These are phyloP conservation scores for Breynia disticha DNA, from an alignment of 441 rosid genomes.

Conservation along the genomic window DNA sequence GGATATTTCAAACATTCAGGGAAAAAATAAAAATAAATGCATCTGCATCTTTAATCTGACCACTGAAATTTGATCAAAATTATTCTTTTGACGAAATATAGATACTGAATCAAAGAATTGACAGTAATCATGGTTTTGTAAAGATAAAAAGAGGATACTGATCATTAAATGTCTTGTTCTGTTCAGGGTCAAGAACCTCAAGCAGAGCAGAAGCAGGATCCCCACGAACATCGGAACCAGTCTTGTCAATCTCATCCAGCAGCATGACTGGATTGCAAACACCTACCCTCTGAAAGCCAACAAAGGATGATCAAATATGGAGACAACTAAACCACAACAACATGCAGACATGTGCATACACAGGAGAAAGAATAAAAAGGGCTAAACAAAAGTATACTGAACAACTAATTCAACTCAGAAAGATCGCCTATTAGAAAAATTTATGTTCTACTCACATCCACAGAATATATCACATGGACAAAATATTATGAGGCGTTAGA, in stretches of 20 bases:
- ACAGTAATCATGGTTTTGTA: neutral
- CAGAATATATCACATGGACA: too few species aligned
- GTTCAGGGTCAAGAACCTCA: constrained; percentile 99
- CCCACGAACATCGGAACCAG: constrained; percentile 96
- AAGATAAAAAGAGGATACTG: constrained; percentile 67
- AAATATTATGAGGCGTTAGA: too few species aligned
- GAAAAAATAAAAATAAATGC: neutral
- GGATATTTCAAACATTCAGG: neutral
- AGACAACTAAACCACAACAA: constrained; percentile 7
- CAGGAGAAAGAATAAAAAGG: too few species aligned
- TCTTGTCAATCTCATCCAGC: constrained; percentile 97
- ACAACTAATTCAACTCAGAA: too few species aligned
- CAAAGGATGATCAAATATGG: constrained; percentile 17
- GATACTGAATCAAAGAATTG: neutral
- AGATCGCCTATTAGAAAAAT: too few species aligned
- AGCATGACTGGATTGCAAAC: constrained; percentile 98
- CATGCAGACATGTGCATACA: neutral
- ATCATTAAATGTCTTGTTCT: constrained; percentile 85
- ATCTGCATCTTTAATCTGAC: neutral
- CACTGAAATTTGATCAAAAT: too few species aligned
- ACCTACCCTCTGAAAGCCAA: constrained; percentile 63
- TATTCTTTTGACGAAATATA: too few species aligned
- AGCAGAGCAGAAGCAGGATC: constrained; percentile 98
- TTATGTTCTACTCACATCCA: too few species aligned
- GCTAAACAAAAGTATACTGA: too few species aligned